Evolutionary conservation across 2,329 filamentous ascomycete genomes (phyloP).

Genomic region (Neonectria faginata): DNA sequence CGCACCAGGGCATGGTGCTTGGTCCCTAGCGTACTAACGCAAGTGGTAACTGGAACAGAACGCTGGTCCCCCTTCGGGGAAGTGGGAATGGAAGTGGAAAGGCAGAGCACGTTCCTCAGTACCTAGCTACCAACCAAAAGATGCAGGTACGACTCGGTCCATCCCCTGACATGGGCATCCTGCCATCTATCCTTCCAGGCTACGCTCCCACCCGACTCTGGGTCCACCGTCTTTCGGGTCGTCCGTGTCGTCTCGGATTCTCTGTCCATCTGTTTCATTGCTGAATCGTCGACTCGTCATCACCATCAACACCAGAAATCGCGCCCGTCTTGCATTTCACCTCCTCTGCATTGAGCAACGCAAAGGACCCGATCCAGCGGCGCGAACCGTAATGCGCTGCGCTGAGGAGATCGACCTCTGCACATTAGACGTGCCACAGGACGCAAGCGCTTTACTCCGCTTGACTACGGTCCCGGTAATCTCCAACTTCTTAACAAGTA

Average conservation of each 20-base stretch:
- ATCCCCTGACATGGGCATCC: constrained; percentile 45
- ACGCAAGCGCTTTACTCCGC: constrained; percentile 14
- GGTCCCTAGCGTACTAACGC: neutral
- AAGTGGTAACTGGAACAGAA: neutral
- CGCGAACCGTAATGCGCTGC: constrained; percentile 25
- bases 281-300: constrained; percentile 22
- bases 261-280: constrained; percentile 21
- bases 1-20: neutral
- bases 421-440: constrained; percentile 15
- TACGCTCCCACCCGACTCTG: neutral
- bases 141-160: constrained; percentile 42
- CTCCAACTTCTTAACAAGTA: neutral
- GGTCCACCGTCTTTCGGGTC: constrained; percentile 3
- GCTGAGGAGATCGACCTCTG: constrained; percentile 16
- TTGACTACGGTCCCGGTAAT: neutral
- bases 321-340: neutral
- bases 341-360: neutral
- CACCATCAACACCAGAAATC: constrained; percentile 12
- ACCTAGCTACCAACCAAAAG: constrained; percentile 42
- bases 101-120: constrained; percentile 15
- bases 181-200: constrained; percentile 8
- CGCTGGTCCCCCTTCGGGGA: constrained; percentile 2
- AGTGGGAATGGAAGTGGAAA: constrained; percentile 25
- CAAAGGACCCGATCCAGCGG: constrained; percentile 19
- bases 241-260: constrained; percentile 22